Base-by-base conservation (phyloP, 768 basidiomycete species). In the Sporobolomyces pararoseus region DNA sequence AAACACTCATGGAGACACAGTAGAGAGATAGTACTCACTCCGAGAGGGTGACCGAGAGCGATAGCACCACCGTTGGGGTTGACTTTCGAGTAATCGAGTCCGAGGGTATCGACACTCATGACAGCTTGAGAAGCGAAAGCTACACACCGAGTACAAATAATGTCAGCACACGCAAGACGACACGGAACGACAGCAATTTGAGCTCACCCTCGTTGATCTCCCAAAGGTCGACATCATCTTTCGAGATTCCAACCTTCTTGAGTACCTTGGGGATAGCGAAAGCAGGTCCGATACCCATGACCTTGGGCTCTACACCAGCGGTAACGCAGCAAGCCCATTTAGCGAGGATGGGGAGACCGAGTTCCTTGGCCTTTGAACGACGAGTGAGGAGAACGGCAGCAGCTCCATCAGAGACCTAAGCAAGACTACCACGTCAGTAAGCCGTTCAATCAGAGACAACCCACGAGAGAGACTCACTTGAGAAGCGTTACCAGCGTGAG, bases 11-110 rank as follows among this genome's bases (percentile, higher is more conserved):
- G n/a, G n/a, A n/a, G n/a, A n/a, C n/a, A n/a, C n/a, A n/a, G n/a
- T n/a, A 12, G 27, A 47, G 42, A 60, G 42, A 16, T 3, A 25
- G 23, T 14, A 60, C 65, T 37, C 46, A 63, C 87, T 31, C 90
- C 91, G 34, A 94, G 86, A 5, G 92, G 91, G 78, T 93, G 91
- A 16, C 91, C 91, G 25, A 78, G 59, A 10, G 76, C 91, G 73
- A 94, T 94, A 14, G 90, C 91, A 69, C 93, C 92, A 50, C 92
- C 93, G 69, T 87, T 84, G 42, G 88, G 78, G 82, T 95, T 95
- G 55, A 95, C 90, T 80, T 90, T 93, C 75, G 86, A 84, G 69
- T 82, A 84, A 3, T 75, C 75, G 49, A 78, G 66, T 16, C 61
- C 85, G 62, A 95, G 80, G 73, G 85, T 84, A 73, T 89, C 80